phyloP scores from a whole-genome alignment of 2,329 filamentous ascomycete genomes.

The Mycosphaerella sp. region DNA sequence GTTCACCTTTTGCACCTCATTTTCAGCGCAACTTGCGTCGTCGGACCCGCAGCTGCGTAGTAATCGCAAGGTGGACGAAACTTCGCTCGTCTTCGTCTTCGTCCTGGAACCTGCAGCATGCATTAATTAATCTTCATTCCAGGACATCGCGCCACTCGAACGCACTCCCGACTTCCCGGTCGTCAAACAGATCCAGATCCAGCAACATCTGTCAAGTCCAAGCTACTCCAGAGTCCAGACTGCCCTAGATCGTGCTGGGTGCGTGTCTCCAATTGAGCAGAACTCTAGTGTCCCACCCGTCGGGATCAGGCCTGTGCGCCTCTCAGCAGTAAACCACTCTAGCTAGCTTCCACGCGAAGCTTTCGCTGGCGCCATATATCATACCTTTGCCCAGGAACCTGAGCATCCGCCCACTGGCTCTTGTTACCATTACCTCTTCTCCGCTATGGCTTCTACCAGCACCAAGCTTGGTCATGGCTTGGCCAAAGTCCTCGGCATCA shows the following conservation, averaged over 20 bases:
- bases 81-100: not conserved
- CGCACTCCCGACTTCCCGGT: not conserved
- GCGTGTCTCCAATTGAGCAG: constrained; percentile 6
- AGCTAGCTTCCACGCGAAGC: constrained; percentile 7
- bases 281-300: constrained; percentile 4
- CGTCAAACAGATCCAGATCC: no score
- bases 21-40: constrained; percentile 1
- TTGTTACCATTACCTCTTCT: not conserved
- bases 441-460: constrained; percentile 30
- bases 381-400: constrained; percentile 5
- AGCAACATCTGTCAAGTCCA: constrained; percentile 1
- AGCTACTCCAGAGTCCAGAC: constrained; percentile 3
- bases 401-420: constrained; percentile 9
- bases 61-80: not conserved
- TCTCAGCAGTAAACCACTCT: no score
- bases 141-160: no score
- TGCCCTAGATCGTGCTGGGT: constrained; percentile 7
- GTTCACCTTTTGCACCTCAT: constrained; percentile 6
- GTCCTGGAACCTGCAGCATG: no score
- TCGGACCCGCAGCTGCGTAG: constrained; percentile 11
- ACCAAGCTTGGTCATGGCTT: constrained; percentile 64
- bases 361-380: not conserved
- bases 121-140: no score
- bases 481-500: constrained; percentile 77
- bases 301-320: constrained; percentile 1